Evolutionary conservation across 768 basidiomycete genomes (phyloP), one percentile per base, ranked within the genome.

Genomic region (Rhizopogon roseolus): DNA sequence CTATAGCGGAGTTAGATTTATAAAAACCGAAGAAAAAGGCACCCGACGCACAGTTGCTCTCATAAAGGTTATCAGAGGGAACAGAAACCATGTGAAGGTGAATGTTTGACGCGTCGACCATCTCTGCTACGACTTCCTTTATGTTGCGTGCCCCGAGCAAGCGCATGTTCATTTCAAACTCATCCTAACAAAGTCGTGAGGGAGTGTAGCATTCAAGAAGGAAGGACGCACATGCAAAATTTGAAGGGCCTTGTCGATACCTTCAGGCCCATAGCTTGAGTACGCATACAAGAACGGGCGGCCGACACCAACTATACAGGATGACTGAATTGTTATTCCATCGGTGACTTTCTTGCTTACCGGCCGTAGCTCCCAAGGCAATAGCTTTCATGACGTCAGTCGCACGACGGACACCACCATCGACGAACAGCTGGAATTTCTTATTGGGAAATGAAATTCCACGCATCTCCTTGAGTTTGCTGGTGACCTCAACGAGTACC

Each of bases 161-260:
- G 17, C 93, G 85, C 80, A 95, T 79, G 71, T 94, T 92, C 93
- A 96, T 95, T 74, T 93, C 90, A 62, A 97, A 90, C 69, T 97
- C 94, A 63, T 93, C 90, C 90, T 95, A 65, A 9, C 56, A 8
- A 16, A 19, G 8, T 37, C 9, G 22, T 42, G 29, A 32, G 16
- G 44, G 16, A 16, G 19, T 22, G 19, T 17, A 52, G 3, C 16
- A 41, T 32, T 29, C 4, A 25, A 22, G 13, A 22, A 19, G 13
- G 46, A 14, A 36, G 32, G 4, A 67, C 79, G 52, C 57, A 86
- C 88, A 59, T 78, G 76, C 41, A 93, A 71, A 52, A 93, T 89
- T 59, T 88, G 81, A 54, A 95, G 66, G 1, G 89, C 88, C 56
- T 82, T 82, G 49, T 88, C 83, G 25, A 93, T 87, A 34, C 93